Base-by-base conservation (phyloP, 148 eudicot species). In the Rheum nobile region DNA sequence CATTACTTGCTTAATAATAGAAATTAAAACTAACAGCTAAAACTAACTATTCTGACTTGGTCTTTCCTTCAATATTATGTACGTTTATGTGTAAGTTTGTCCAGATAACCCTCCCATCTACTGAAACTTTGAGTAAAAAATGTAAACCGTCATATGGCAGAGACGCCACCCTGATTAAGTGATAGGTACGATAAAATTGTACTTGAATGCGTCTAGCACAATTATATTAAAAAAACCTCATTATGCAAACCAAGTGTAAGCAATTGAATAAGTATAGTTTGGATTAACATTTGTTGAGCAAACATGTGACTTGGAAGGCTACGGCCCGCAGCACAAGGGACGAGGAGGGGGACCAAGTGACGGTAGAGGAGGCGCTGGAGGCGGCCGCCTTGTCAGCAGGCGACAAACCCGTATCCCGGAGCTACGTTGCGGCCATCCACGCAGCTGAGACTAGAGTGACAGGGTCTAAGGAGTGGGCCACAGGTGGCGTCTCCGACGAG, bases 361-460 rank as follows among this genome's bases (percentile, higher is more conserved):
- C 91, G 6, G 82, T 87, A 13, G 92, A 91, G 16, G 89, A 90
- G 72, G 92, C 96, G 26, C 67, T 90, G 24, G 90, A 88, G 79
- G 80, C 90, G 1, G 71, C 79, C 3, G 85, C 82, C 12, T 47
- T 88, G 0, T 72, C 86, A 0, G 88, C 88, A 0, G 86, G 84
- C 0, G 83, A 86, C 77, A 88, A 85, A 67, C 90, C 88, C 4
- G 77, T 90, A 0, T 78, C 82, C 24, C 80, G 43, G 22, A 79
- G 87, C 4, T 91, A 88, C 41, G 96, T 87, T 0, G 87, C 90
- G 1, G 92, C 96, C 2, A 88, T 88, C 47, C 88, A 88, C 48
- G 88, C 82, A 0, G 92, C 96, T 0, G 96, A 90, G 76, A 72
- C 77, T 28, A 78, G 83, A 57, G 90, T 90, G 42, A 80, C 82